Evolutionary conservation across 2,329 filamentous ascomycete genomes (phyloP).

Genomic region (Plectosphaerella plurivora): DNA sequence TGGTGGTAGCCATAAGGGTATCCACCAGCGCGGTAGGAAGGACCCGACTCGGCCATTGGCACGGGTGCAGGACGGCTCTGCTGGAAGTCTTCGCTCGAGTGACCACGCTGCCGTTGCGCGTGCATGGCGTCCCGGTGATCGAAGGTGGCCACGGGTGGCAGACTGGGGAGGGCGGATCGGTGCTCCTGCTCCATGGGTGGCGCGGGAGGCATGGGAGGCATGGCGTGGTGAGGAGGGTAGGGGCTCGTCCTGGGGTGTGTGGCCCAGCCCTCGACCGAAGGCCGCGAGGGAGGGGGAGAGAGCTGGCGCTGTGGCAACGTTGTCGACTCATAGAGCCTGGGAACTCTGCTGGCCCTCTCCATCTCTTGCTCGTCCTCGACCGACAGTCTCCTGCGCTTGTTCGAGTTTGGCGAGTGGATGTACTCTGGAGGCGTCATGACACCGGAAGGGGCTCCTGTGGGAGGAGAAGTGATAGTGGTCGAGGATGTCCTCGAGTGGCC

Average conservation of each 20-base stretch:
- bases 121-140: conserved; percentile 26
- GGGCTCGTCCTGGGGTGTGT: conserved; percentile 27
- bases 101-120: conserved; percentile 24
- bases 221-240: conserved; percentile 21
- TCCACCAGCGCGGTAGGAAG: conserved; percentile 23
- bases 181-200: conserved; percentile 26
- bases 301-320: conserved; percentile 24
- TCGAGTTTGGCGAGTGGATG: conserved; percentile 41
- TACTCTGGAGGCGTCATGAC: conserved; percentile 40
- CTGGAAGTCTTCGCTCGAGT: conserved; percentile 28
- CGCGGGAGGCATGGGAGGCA: conserved; percentile 24
- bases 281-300: conserved; percentile 26
- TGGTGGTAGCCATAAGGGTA: conserved; percentile 38
- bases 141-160: conserved; percentile 30
- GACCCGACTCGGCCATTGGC: conserved; percentile 24
- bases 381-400: conserved; percentile 43
- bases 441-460: conserved; percentile 22
- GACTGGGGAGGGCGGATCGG: conserved; percentile 33
- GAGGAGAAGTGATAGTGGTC: conserved; percentile 23
- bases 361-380: conserved; percentile 33
- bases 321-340: conserved; percentile 38
- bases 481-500: conserved; percentile 23
- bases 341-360: conserved; percentile 38
- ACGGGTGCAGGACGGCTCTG: conserved; percentile 23
- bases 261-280: conserved; percentile 29